Percentiles rank a stretch among this genome's conserved stretches.
Conservation (phyloP, 1,139 yeast genomes). For the Sugiyamaella xylanicola region DNA sequence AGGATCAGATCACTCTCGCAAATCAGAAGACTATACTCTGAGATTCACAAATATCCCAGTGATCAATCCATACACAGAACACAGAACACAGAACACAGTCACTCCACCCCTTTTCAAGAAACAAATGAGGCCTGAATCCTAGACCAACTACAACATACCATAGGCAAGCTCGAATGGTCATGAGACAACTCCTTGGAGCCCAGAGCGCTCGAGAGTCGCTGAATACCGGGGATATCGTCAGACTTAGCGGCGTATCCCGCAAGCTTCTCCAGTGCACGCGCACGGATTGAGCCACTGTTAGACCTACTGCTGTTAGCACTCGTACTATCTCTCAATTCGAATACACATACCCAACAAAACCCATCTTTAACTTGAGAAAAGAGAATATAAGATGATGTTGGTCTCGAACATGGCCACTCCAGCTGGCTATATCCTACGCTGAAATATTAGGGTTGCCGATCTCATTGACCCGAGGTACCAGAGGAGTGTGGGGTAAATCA, state of each 20-base stretch:
- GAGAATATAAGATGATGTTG: neutral
- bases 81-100: no score
- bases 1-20: neutral
- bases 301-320: conserved; percentile 4
- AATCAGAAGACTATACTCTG: conserved; percentile 11
- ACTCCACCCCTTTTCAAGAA: no score
- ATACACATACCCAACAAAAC: conserved; percentile 9
- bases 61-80: no score
- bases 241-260: conserved; percentile 45
- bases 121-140: no score
- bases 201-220: conserved; percentile 31
- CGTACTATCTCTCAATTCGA: neutral
- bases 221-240: conserved; percentile 26
- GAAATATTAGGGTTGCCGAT: conserved; percentile 7
- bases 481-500: neutral
- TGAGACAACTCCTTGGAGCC: conserved; percentile 22
- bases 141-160: conserved; percentile 32
- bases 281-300: conserved; percentile 46
- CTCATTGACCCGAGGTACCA: conserved; percentile 1
- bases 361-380: neutral
- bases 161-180: conserved; percentile 34
- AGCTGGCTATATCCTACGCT: no score
- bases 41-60: neutral
- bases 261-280: conserved; percentile 59
- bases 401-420: neutral